A percentile compares a stretch with the other conserved stretches of the same genome.
Conservation (phyloP, 768 basidiomycete species). For the Lactifluus pinguis region DNA sequence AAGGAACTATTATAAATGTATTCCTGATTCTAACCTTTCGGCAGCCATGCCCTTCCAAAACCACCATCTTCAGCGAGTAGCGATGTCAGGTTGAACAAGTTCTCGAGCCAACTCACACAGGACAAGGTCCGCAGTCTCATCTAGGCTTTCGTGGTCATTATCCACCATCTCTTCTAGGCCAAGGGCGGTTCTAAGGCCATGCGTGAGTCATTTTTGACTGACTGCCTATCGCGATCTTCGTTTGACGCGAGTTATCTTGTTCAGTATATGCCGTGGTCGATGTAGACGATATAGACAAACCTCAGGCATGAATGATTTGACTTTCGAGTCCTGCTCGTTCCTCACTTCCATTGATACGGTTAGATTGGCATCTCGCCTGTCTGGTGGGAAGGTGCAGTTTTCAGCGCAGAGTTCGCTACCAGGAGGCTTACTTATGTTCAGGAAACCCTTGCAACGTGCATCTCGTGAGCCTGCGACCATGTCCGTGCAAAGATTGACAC, state of each 20-base stretch:
- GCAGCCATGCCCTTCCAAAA: conserved; percentile 37
- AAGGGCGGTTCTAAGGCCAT: conserved; percentile 80
- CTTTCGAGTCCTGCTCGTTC: not conserved
- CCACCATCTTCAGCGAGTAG: conserved; percentile 22
- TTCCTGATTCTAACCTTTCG: not conserved
- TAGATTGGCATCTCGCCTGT: conserved; percentile 83
- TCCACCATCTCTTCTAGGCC: conserved; percentile 27
- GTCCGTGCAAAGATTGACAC: not conserved
- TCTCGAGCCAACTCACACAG: conserved; percentile 67
- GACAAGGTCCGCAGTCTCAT: conserved; percentile 44
- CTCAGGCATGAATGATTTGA: conserved; percentile 46
- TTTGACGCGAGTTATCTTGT: not conserved
- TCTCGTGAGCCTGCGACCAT: conserved; percentile 39
- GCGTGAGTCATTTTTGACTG: conserved; percentile 42
- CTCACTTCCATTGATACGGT: conserved; percentile 8
- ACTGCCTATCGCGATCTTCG: not conserved
- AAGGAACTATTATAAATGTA: not conserved
- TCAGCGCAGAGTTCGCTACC: not conserved
- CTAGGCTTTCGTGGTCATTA: not conserved
- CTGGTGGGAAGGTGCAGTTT: conserved; percentile 80
- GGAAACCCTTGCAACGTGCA: conserved; percentile 86
- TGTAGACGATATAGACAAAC: conserved; percentile 76
- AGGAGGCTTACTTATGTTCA: conserved; percentile 21
- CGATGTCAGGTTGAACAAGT: conserved; percentile 57
- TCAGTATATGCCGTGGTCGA: conserved; percentile 69